phyloP scores from a whole-genome alignment of 2,329 filamentous ascomycete species.

The Paracorniculantispora psalliotae region DNA sequence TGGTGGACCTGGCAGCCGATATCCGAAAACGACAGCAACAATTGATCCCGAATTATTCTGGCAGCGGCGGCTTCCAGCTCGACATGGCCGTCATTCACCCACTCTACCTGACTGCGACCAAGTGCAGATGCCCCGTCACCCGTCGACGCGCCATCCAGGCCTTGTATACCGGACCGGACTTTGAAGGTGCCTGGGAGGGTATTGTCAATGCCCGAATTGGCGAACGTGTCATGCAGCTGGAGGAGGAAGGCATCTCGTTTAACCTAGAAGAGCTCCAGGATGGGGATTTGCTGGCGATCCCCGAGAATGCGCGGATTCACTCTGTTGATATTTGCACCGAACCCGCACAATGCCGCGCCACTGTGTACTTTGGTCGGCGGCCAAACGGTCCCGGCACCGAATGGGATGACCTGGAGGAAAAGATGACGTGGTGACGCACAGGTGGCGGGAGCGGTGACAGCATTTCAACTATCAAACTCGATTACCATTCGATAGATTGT shows the following conservation, averaged over 20 bases:
- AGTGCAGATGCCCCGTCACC: constrained; percentile 15
- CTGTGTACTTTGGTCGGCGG: constrained; percentile 1
- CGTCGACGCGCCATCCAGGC: constrained; percentile 15
- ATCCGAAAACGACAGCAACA: not conserved
- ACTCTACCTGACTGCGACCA: constrained; percentile 16
- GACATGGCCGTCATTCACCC: constrained; percentile 17
- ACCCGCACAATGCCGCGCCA: constrained; percentile 7
- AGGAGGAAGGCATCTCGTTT: constrained; percentile 14
- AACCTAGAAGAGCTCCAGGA: constrained; percentile 14
- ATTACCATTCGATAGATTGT: too few species aligned
- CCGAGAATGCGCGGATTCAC: constrained; percentile 6
- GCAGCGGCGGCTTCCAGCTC: constrained; percentile 8
- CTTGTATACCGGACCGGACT: constrained; percentile 4
- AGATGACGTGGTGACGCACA: not conserved
- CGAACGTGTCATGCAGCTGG: constrained; percentile 14
- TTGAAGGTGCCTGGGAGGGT: constrained; percentile 15
- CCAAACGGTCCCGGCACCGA: constrained; percentile 1
- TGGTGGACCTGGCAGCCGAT: constrained; percentile 12
- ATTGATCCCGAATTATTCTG: not conserved
- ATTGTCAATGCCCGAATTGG: constrained; percentile 9
- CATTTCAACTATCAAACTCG: too few species aligned
- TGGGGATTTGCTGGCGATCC: constrained; percentile 15
- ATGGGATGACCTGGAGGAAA: constrained; percentile 7
- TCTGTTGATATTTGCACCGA: constrained; percentile 12
- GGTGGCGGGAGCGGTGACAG: too few species aligned